Percentiles rank a stretch among this genome's conserved stretches.
phyloP scores from a whole-genome alignment of 1,139 yeast species.

The Debaryomycetaceae sp. region DNA sequence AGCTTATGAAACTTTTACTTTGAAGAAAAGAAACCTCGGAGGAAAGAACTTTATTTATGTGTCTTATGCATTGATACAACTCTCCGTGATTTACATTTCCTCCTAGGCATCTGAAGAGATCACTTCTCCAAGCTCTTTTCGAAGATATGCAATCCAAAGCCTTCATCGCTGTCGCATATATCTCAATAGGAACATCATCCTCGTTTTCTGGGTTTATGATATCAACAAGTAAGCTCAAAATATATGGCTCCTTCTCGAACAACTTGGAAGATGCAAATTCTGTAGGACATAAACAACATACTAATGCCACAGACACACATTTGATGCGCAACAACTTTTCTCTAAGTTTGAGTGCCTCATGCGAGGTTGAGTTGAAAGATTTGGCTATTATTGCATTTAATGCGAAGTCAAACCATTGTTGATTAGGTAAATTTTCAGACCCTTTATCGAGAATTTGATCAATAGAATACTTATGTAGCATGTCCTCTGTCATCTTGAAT shows the following conservation, averaged over 20 bases:
- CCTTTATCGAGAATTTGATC: constrained; percentile 68
- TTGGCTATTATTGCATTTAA: constrained; percentile 65
- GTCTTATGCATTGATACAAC: constrained; percentile 67
- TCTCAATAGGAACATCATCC: constrained; percentile 43
- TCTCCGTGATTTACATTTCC: constrained; percentile 88
- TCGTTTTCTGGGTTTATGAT: constrained; percentile 58
- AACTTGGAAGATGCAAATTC: constrained; percentile 61
- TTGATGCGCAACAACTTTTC: constrained; percentile 60
- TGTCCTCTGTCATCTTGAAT: constrained; percentile 45
- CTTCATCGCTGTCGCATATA: constrained; percentile 59
- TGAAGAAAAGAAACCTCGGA: constrained; percentile 26
- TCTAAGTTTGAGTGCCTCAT: constrained; percentile 54
- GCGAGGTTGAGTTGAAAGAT: constrained; percentile 60
- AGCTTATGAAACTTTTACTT: constrained; percentile 50
- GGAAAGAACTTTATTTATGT: constrained; percentile 49
- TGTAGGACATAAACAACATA: constrained; percentile 46
- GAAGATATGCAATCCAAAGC: constrained; percentile 71
- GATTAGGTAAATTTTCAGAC: constrained; percentile 54
- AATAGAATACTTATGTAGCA: constrained; percentile 46
- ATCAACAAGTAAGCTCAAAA: constrained; percentile 68
- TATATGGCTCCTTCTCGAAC: constrained; percentile 72
- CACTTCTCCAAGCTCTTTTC: constrained; percentile 71
- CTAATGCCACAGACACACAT: constrained; percentile 60
- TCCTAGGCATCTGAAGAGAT: constrained; percentile 76
- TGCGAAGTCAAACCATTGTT: constrained; percentile 62